Evolutionary conservation across 2,329 filamentous ascomycete genomes (phyloP).

Genomic region (Onygena corvina): DNA sequence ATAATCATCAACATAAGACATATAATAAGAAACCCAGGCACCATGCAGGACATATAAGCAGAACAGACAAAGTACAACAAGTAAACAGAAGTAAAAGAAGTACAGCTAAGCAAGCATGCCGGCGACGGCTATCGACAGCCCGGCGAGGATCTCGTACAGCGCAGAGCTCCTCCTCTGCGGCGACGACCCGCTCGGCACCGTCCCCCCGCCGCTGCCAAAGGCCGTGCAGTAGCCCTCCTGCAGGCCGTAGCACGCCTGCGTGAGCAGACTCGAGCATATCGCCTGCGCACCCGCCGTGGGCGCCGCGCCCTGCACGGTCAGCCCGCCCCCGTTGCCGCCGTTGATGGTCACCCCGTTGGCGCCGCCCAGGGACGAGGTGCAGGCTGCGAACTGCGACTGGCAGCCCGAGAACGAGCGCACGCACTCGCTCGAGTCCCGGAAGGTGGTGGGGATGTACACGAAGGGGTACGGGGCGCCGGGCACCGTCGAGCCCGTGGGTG

Average conservation of each 20-base stretch:
- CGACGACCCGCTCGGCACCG: conserved; percentile 6
- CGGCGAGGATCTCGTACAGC: conserved; percentile 33
- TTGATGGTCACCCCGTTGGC: conserved; percentile 42
- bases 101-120: conserved; percentile 32
- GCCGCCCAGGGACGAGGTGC: conserved; percentile 37
- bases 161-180: conserved; percentile 6
- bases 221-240: conserved; percentile 36
- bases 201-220: conserved; percentile 24
- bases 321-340: conserved; percentile 37
- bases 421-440: conserved; percentile 40
- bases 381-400: conserved; percentile 36
- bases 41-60: neutral
- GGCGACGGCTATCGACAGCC: conserved; percentile 35
- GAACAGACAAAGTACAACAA: neutral
- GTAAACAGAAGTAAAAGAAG: conserved; percentile 8
- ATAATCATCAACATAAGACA: too few relatives aligned
- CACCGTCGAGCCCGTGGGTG: conserved; percentile 33
- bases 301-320: conserved; percentile 37
- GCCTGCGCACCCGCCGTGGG: conserved; percentile 32
- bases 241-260: conserved; percentile 38
- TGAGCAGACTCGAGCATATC: conserved; percentile 38
- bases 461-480: conserved; percentile 42
- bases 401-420: conserved; percentile 44
- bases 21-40: neutral
- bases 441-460: conserved; percentile 42